phyloP scores from a whole-genome alignment of 805 yeast genomes.

The Saccharomyces paradoxus region DNA sequence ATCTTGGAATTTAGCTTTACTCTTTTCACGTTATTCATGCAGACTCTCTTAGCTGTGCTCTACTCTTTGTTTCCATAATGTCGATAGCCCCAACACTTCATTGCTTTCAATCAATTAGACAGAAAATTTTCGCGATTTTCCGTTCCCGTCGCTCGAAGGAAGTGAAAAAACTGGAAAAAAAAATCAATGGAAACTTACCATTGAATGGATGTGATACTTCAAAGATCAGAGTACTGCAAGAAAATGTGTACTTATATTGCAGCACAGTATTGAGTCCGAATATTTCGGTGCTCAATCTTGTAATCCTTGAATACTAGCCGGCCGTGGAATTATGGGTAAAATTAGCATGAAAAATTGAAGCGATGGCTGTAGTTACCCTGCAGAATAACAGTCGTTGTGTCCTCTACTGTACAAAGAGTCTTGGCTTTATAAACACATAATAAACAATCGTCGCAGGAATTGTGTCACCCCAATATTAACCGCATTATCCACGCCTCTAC shows the following conservation, averaged over 20 bases:
- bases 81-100: neutral
- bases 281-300: neutral
- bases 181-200: neutral
- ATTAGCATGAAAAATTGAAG: too few species aligned
- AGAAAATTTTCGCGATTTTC: neutral
- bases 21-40: slow-evolving; percentile 7
- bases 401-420: neutral
- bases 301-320: neutral
- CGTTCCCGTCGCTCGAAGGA: neutral
- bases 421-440: neutral
- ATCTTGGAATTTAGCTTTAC: slow-evolving; percentile 13
- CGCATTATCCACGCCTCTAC: neutral
- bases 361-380: neutral
- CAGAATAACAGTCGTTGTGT: neutral
- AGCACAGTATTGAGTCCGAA: neutral
- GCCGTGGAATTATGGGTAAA: too few species aligned
- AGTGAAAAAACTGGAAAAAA: neutral
- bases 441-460: neutral
- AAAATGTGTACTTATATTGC: neutral
- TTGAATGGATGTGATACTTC: neutral
- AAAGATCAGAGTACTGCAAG: neutral
- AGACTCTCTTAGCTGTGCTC: neutral
- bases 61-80: neutral
- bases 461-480: neutral
- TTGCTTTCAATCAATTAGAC: neutral